Conservation (phyloP, 495 filamentous ascomycete genomes). For the Tuber melanosporum region DNA sequence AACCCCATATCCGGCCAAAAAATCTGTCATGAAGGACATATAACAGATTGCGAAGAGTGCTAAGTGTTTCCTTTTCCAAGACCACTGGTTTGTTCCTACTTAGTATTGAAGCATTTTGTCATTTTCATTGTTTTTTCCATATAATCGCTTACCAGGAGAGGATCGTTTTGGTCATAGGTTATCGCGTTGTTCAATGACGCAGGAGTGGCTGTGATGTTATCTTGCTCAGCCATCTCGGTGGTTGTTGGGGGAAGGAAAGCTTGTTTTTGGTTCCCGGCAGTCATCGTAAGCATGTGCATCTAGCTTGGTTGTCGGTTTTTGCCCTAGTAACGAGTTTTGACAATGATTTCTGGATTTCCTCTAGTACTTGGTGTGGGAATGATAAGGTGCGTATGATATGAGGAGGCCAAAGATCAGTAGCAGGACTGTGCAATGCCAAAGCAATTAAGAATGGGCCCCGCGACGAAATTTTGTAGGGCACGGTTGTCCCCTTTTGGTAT, state of each 20-base stretch:
- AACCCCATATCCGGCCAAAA: slow-evolving; percentile 34
- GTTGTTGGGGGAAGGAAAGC: neutral
- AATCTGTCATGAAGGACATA: slow-evolving; percentile 39
- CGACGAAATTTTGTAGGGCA: too few relatives aligned
- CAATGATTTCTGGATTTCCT: too few relatives aligned
- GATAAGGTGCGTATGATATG: too few relatives aligned
- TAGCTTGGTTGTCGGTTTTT: too few relatives aligned
- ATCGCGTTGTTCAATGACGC: neutral
- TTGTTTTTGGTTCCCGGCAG: neutral
- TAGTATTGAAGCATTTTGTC: slow-evolving; percentile 6
- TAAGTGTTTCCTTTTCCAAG: slow-evolving; percentile 30
- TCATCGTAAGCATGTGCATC: neutral
- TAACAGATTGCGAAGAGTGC: slow-evolving; percentile 29
- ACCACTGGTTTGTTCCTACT: slow-evolving; percentile 19
- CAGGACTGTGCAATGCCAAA: too few relatives aligned
- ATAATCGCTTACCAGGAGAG: slow-evolving; percentile 9
- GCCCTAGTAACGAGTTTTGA: too few relatives aligned
- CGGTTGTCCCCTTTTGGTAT: too few relatives aligned
- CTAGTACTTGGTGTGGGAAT: too few relatives aligned
- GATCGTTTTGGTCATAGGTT: slow-evolving; percentile 9
- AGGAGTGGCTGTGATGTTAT: neutral
- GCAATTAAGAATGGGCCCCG: too few relatives aligned
- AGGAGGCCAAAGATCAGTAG: too few relatives aligned
- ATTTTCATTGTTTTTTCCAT: neutral
- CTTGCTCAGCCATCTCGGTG: neutral